Evolutionary conservation across 164 flowering plant species (phyloP).

Genomic region (Sextonia rubra): DNA sequence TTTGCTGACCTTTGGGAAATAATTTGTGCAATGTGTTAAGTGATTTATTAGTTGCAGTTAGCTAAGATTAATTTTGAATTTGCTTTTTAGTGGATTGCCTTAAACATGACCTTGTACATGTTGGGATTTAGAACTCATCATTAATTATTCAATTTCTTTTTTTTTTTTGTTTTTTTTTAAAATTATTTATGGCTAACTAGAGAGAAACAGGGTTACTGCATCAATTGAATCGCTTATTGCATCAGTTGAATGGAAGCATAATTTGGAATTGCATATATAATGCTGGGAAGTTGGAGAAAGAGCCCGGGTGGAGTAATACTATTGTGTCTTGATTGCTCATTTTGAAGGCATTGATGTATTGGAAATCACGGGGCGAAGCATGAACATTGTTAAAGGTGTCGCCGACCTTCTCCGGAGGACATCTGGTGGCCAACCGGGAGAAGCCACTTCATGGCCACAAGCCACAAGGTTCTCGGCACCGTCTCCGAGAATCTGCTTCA

Average conservation of each 20-base stretch:
- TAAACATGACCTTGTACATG: not conserved
- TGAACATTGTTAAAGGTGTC: slow-evolving; percentile 95
- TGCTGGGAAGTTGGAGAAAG: not conserved
- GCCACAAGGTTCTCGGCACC: slow-evolving; percentile 59
- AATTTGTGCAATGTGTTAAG: not conserved
- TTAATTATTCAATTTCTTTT: not conserved
- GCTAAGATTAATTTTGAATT: not conserved
- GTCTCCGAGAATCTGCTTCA: slow-evolving; percentile 56
- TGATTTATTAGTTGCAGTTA: not conserved
- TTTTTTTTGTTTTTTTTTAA: not conserved
- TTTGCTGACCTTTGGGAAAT: not conserved
- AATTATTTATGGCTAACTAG: not conserved
- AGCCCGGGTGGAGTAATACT: not conserved
- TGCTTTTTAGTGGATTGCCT: not conserved
- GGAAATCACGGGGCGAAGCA: slow-evolving; percentile 28
- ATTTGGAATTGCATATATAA: not conserved
- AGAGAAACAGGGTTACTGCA: not conserved
- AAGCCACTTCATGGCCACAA: slow-evolving; percentile 35
- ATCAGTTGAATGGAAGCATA: not conserved
- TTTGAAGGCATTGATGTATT: slow-evolving; percentile 12
- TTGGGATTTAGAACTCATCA: not conserved
- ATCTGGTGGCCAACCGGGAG: slow-evolving; percentile 60
- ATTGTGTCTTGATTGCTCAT: not conserved
- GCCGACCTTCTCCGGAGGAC: slow-evolving; percentile 90
- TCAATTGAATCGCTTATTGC: not conserved